Percentiles rank a stretch among this genome's conserved stretches.
Conservation (phyloP, 75 land plant species). For the Selaginella moellendorffii region DNA sequence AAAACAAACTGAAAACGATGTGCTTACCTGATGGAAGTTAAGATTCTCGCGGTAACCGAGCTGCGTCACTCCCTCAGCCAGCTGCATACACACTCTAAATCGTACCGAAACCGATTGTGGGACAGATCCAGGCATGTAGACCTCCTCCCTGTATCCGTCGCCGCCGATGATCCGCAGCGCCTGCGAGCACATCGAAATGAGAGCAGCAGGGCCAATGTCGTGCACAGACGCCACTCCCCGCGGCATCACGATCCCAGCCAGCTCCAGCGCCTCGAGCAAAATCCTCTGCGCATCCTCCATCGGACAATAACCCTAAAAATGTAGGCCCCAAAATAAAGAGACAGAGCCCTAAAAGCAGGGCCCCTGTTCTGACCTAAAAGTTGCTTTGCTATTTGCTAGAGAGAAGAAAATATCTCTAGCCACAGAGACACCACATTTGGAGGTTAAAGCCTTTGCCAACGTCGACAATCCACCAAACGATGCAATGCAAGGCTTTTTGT, state of each 20-base stretch:
- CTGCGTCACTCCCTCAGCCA: constrained; percentile 35
- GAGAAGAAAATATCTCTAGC: too few relatives aligned
- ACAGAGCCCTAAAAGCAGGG: too few relatives aligned
- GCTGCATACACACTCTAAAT: constrained; percentile 36
- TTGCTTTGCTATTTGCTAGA: too few relatives aligned
- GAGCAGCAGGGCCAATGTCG: constrained; percentile 26
- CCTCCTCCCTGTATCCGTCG: not conserved
- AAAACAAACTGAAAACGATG: not conserved
- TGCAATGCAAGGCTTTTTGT: too few relatives aligned
- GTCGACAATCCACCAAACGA: too few relatives aligned
- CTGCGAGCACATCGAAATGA: constrained; percentile 48
- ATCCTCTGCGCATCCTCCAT: constrained; percentile 71
- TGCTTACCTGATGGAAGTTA: constrained; percentile 51
- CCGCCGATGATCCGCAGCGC: constrained; percentile 21
- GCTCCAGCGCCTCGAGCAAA: constrained; percentile 32
- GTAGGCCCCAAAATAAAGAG: too few relatives aligned
- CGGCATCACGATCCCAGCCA: constrained; percentile 46
- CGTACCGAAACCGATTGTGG: constrained; percentile 40
- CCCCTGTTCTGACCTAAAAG: too few relatives aligned
- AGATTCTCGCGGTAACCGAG: constrained; percentile 51
- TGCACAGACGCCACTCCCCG: constrained; percentile 20
- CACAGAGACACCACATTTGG: too few relatives aligned
- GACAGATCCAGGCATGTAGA: constrained; percentile 15
- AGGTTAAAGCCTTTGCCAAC: too few relatives aligned
- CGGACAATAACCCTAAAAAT: not conserved